Percentiles rank a stretch among this genome's conserved stretches.
These are phyloP conservation scores for Scedosporium dehoogii DNA, from an alignment of 2,329 filamentous ascomycete species.

Conservation along the genomic window DNA sequence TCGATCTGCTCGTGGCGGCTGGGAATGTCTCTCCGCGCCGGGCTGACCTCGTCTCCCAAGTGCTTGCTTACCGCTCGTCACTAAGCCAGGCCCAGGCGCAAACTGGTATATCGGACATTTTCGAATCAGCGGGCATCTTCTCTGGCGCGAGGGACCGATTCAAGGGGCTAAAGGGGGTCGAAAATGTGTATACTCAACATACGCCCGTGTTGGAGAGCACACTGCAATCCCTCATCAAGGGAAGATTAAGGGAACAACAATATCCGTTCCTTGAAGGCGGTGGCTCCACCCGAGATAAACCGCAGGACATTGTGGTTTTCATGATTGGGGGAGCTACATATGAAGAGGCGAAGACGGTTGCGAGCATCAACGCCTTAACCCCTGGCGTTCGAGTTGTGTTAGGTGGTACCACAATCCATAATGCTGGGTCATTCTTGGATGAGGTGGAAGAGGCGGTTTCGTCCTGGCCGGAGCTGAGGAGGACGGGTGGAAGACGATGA, in stretches of 20 bases:
- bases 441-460: slow-evolving; percentile 84
- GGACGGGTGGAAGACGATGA: slow-evolving; percentile 22
- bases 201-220: slow-evolving; percentile 80
- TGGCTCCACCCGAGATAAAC: slow-evolving; percentile 82
- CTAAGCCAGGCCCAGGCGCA: slow-evolving; percentile 68
- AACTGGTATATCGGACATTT: slow-evolving; percentile 79
- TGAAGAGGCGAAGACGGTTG: slow-evolving; percentile 92
- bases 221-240: slow-evolving; percentile 87
- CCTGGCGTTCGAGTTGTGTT: slow-evolving; percentile 84
- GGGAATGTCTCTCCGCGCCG: slow-evolving; percentile 69
- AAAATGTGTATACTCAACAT: slow-evolving; percentile 98
- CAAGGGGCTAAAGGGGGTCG: slow-evolving; percentile 91
- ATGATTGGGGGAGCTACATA: slow-evolving; percentile 91
- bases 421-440: slow-evolving; percentile 77
- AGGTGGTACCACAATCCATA: slow-evolving; percentile 80
- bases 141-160: slow-evolving; percentile 78
- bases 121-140: slow-evolving; percentile 86
- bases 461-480: slow-evolving; percentile 65
- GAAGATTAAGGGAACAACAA: slow-evolving; percentile 71
- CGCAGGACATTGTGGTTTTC: slow-evolving; percentile 92
- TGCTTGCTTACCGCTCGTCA: slow-evolving; percentile 78
- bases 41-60: slow-evolving; percentile 70
- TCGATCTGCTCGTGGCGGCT: slow-evolving; percentile 76
- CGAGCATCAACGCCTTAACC: slow-evolving; percentile 85
- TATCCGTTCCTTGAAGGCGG: slow-evolving; percentile 92